Evolutionary conservation across 1,284 basidiomycete genomes (phyloP).

Genomic region (Kalmanozyma brasiliensis): DNA sequence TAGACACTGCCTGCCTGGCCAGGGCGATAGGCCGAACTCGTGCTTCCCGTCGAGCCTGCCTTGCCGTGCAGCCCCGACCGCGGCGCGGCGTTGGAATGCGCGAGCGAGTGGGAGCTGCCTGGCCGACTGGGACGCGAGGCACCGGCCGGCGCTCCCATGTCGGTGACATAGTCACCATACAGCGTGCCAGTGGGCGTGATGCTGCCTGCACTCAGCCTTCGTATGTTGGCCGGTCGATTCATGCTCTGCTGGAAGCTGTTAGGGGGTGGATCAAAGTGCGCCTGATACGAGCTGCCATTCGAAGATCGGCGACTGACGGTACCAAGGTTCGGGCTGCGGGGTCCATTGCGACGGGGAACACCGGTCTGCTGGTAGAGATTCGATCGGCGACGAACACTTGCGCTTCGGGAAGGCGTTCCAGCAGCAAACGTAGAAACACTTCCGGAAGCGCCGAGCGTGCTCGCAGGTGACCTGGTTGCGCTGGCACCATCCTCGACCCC

Average conservation of each 20-base stretch:
- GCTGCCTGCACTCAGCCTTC: slow-evolving; percentile 59
- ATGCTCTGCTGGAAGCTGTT: slow-evolving; percentile 37
- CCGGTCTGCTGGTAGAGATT: slow-evolving; percentile 29
- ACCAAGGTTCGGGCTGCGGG: slow-evolving; percentile 42
- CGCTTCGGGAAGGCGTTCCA: slow-evolving; percentile 22
- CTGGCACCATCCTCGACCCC: slow-evolving; percentile 25
- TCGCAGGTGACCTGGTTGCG: slow-evolving; percentile 18
- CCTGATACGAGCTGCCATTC: slow-evolving; percentile 43
- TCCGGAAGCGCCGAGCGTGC: slow-evolving; percentile 16
- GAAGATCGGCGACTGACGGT: slow-evolving; percentile 52
- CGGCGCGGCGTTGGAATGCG: slow-evolving; percentile 25
- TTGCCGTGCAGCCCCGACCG: slow-evolving; percentile 47
- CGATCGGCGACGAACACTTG: slow-evolving; percentile 34
- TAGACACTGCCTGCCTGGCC: slow-evolving; percentile 40
- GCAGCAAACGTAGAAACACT: slow-evolving; percentile 16
- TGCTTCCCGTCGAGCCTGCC: slow-evolving; percentile 52
- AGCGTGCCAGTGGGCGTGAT: slow-evolving; percentile 59
- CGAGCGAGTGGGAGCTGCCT: slow-evolving; percentile 53
- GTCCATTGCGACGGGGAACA: slow-evolving; percentile 23
- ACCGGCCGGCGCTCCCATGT: slow-evolving; percentile 13
- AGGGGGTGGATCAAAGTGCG: slow-evolving; percentile 21
- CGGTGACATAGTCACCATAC: slow-evolving; percentile 42
- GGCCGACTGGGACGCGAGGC: slow-evolving; percentile 48
- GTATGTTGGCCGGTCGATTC: slow-evolving; percentile 42
- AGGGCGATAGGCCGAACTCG: slow-evolving; percentile 32